These are phyloP conservation scores for Rutstroemia sp. DNA, from an alignment of 2,329 filamentous ascomycete species.

Conservation along the genomic window DNA sequence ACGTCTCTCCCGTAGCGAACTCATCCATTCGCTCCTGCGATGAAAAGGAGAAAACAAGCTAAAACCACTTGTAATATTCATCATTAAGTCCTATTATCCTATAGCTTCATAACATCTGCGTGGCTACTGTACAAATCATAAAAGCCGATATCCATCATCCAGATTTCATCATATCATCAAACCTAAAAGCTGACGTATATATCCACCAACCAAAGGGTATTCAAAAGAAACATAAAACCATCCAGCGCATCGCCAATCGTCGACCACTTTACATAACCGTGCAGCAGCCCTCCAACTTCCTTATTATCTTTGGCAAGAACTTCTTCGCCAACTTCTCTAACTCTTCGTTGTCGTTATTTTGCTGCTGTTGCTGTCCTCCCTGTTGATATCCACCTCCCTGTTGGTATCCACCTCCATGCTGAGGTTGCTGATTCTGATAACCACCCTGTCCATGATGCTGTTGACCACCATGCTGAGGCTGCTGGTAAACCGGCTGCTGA, in stretches of 20 bases:
- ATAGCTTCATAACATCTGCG: no score
- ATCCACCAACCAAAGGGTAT: not conserved
- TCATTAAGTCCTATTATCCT: no score
- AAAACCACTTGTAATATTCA: no score
- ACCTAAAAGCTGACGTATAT: not conserved
- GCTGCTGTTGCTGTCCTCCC: slow-evolving; percentile 31
- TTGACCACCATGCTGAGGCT: slow-evolving; percentile 34
- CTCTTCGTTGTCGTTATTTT: slow-evolving; percentile 33
- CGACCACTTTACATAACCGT: slow-evolving; percentile 23
- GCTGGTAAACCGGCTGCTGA: slow-evolving; percentile 35
- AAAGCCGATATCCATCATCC: no score
- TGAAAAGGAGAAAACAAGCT: no score
- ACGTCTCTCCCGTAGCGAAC: no score
- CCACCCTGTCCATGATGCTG: slow-evolving; percentile 32
- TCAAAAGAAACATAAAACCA: not conserved
- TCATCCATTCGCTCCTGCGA: no score
- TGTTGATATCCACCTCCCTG: slow-evolving; percentile 28
- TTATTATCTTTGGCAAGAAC: slow-evolving; percentile 25
- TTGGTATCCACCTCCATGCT: slow-evolving; percentile 24
- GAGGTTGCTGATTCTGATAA: slow-evolving; percentile 30
- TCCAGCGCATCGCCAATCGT: not conserved
- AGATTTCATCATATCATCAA: no score
- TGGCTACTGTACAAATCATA: no score
- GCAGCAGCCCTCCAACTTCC: slow-evolving; percentile 28
- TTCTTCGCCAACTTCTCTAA: slow-evolving; percentile 28